Evolutionary conservation across 306 rosid genomes (phyloP), one percentile per base, ranked within the genome.

Genomic region (Cercis canadensis): DNA sequence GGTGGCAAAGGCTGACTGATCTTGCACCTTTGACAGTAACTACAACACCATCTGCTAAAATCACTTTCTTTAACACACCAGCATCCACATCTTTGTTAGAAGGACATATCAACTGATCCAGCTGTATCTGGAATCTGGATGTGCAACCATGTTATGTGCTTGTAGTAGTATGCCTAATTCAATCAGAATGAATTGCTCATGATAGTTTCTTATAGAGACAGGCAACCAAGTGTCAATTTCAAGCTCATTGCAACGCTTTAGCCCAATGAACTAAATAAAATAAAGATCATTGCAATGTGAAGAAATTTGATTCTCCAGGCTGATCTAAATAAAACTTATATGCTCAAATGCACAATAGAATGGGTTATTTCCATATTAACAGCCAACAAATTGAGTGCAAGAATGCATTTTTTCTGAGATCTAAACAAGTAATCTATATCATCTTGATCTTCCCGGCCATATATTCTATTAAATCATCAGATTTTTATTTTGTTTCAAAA

Each of bases 1-100:
- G 88, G 53, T 90, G 96, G n/a, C 96, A 88, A 37, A 90, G 89
- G 80, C 98, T n/a, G n/a, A n/a, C n/a, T n/a, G n/a, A n/a, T n/a
- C n/a, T n/a, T n/a, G n/a, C n/a, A n/a, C n/a, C n/a, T 73, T 84
- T 94, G 52, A 94, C 90, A 1, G 92, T 94, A 21, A 94, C 97
- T 74, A 89, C 96, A 1, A 97, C 98, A n/a, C 98, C 97, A 65
- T 94, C 97, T 7, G 98, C 97, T 76, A 94, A 69, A 19, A 94
- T 72, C 74, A 94, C 90, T 72, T 94, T 94, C 90, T 89, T 91
- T 80, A 94, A 84, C 21, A 90, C 97, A 50, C 97, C 98, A 45
- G 98, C 99, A 65, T 94, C 97, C 72, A 94, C 99, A 69, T 58
- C 29, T 33, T 16, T 2, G 0, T n/a, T 11, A 24, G 11, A 11